These are phyloP conservation scores for Mycena metata DNA, from an alignment of 768 basidiomycete genomes.

Conservation along the genomic window DNA sequence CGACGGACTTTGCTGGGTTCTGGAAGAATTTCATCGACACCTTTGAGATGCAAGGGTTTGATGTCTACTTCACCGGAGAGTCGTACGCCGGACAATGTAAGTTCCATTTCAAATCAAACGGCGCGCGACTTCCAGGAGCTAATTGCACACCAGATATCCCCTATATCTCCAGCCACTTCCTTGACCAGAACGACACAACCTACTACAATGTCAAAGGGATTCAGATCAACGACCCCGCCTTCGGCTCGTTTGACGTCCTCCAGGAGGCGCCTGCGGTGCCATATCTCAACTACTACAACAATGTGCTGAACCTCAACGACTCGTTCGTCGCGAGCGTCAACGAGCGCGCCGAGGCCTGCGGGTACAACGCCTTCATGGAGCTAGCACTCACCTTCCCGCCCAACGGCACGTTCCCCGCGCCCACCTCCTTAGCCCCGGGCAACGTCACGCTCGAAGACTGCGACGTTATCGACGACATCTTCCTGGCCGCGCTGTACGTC, in stretches of 20 bases:
- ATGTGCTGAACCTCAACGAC: slow-evolving; percentile 24
- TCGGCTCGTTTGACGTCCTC: slow-evolving; percentile 7
- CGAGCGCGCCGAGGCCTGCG: slow-evolving; percentile 21
- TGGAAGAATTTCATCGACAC: slow-evolving; percentile 15
- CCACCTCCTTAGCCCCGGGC: slow-evolving; percentile 17
- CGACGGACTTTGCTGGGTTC: slow-evolving; percentile 13
- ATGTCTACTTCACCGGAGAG: slow-evolving; percentile 16
- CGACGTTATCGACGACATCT: slow-evolving; percentile 15
- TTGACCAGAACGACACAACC: slow-evolving; percentile 16
- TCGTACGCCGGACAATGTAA: slow-evolving; percentile 12
- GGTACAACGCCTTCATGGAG: slow-evolving; percentile 25
- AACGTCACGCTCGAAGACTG: slow-evolving; percentile 18
- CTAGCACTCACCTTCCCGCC: slow-evolving; percentile 24
- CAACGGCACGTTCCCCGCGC: slow-evolving; percentile 22
- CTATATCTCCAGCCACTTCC: slow-evolving; percentile 20
- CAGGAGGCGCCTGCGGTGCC: slow-evolving; percentile 19
- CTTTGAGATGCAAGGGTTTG: slow-evolving; percentile 13
- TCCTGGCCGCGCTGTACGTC: slow-evolving; percentile 13
- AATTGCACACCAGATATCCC: slow-evolving; percentile 25
- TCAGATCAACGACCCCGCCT: slow-evolving; percentile 15
- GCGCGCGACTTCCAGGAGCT: not conserved
- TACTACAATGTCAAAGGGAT: slow-evolving; percentile 26
- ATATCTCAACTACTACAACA: slow-evolving; percentile 24
- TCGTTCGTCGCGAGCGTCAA: slow-evolving; percentile 22
- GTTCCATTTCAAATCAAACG: not conserved